Conservation (phyloP, 805 yeast species). For the Cyberlindnera xishuangbannaensis region DNA sequence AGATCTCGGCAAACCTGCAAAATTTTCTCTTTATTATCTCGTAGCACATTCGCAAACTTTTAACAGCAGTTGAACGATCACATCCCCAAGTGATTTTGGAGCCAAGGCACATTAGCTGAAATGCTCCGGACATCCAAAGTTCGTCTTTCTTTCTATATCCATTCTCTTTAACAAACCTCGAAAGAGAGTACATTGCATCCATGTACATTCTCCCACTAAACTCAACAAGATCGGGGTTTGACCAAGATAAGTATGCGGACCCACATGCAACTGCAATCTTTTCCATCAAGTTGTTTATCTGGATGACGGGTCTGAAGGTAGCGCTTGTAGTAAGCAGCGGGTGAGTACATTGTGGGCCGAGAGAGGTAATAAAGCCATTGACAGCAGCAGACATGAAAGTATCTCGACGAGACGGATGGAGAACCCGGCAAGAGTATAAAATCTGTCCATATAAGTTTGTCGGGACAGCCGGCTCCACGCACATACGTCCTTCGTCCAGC, state of each 20-base stretch:
- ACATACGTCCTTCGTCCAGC: not conserved
- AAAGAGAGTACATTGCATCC: constrained; percentile 19
- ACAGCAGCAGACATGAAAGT: constrained; percentile 27
- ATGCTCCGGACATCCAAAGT: constrained; percentile 36
- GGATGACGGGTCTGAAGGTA: constrained; percentile 33
- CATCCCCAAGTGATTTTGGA: constrained; percentile 28
- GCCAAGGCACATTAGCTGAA: constrained; percentile 34
- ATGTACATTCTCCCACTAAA: constrained; percentile 23
- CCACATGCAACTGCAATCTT: constrained; percentile 38
- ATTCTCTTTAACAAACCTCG: constrained; percentile 1
- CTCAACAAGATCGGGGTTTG: constrained; percentile 23
- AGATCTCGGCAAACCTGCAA: not conserved
- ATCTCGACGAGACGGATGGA: constrained; percentile 5
- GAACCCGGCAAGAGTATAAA: constrained; percentile 1
- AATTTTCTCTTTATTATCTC: constrained; percentile 29
- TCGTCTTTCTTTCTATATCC: constrained; percentile 15
- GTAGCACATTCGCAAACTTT: constrained; percentile 31
- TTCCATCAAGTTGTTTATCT: constrained; percentile 25
- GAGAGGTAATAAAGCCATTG: constrained; percentile 34
- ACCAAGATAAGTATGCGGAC: constrained; percentile 32
- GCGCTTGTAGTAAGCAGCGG: constrained; percentile 34
- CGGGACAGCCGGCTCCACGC: not conserved
- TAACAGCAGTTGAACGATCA: constrained; percentile 5
- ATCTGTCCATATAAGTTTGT: not conserved
- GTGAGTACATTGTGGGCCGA: constrained; percentile 39